Percentiles rank a stretch among this genome's conserved stretches.
phyloP scores from a whole-genome alignment of 306 rosid species.

The Oemleria cerasiformis region DNA sequence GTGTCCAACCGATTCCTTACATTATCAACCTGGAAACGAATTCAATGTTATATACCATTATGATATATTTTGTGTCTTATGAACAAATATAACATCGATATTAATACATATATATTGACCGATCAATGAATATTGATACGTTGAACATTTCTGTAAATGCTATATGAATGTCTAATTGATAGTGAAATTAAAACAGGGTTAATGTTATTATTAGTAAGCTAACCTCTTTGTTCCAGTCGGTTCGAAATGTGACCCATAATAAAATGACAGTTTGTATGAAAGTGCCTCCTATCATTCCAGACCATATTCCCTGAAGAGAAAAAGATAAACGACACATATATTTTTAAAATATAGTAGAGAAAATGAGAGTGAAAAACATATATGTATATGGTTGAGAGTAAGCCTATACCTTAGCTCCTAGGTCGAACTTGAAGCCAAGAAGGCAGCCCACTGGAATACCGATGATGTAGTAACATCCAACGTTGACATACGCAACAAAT shows the following conservation, averaged over 20 bases:
- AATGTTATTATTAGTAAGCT: too few relatives aligned
- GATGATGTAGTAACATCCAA: constrained; percentile 57
- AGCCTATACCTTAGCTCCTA: constrained; percentile 56
- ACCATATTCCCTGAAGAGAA: constrained; percentile 43
- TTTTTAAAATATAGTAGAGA: too few relatives aligned
- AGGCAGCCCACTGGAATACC: constrained; percentile 64
- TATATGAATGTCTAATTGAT: too few relatives aligned
- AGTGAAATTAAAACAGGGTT: neutral
- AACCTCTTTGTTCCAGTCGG: constrained; percentile 44
- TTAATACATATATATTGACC: too few relatives aligned
- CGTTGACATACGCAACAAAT: constrained; percentile 64
- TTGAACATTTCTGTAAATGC: too few relatives aligned
- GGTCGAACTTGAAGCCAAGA: constrained; percentile 58
- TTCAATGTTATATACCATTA: neutral
- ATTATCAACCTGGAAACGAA: constrained; percentile 25
- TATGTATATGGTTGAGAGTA: neutral
- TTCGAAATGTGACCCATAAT: constrained; percentile 34
- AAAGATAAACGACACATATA: too few relatives aligned
- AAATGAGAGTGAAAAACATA: too few relatives aligned
- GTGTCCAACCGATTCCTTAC: constrained; percentile 26
- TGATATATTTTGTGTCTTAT: too few relatives aligned
- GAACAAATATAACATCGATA: too few relatives aligned
- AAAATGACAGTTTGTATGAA: constrained; percentile 43
- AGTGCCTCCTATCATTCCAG: constrained; percentile 54
- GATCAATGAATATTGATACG: too few relatives aligned